Base-by-base conservation (phyloP, 2,329 filamentous ascomycete species). In the Cytospora leucostoma region DNA sequence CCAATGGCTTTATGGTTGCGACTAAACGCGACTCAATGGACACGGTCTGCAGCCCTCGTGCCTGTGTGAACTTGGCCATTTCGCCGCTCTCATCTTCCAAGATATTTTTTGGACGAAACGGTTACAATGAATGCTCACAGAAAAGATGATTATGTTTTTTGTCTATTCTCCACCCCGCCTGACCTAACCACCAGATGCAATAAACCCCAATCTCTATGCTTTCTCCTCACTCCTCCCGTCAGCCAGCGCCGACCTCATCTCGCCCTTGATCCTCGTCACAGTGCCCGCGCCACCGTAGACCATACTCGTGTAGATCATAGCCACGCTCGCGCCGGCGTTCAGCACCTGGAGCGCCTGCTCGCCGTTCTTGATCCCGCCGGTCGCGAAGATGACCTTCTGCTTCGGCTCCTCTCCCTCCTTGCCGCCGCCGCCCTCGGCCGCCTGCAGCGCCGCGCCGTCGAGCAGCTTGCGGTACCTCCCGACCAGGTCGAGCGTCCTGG, bases 341-440 rank as follows among this genome's bases (percentile, higher is more conserved):
- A 98, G 81, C 7, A 94, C 86, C 76, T 91, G 83, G 15, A 91
- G 79, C 10, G 92, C 96, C 77, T 98, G 89, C 67, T 89, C 83
- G 5, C 95, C 95, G 68, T 89, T 94, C 1, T 90, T 95, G 72
- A 99, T 94, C 19, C 95, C 95, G 1, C 95, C 95, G 0, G 92
- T 95, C 0, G 94, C 94, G 73, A 98, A 98, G 65, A 99, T 90
- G 59, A 93, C 88, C 77, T 97, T 97, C 55, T 82, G 82, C 2
- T 15, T 15, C 65, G 79, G n/a, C n/a, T n/a, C n/a, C n/a, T n/a
- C n/a, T 57, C 70, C 71, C 40, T 65, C 68, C 19, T 65, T 67
- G 56, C 68, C 44, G 67, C 67, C 27, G 69, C 69, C 7, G 38
- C 35, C 33, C 32, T 71, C 68, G 44, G 70, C 70, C 3, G 74